phyloP scores from a whole-genome alignment of 306 rosid species.

The Erythrophleum fordii region DNA sequence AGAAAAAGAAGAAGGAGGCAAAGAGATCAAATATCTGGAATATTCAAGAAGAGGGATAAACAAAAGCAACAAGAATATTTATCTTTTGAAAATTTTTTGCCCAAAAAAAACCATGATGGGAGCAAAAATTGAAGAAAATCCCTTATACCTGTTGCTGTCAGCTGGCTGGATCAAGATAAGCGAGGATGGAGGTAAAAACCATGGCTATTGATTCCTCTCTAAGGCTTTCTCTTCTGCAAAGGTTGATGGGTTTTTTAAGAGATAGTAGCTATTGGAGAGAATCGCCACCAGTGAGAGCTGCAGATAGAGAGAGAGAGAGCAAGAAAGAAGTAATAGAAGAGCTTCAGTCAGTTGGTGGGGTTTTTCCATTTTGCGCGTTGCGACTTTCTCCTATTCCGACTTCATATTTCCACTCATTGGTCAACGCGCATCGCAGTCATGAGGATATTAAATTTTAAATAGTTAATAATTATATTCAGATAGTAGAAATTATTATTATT shows the following conservation, averaged over 20 bases:
- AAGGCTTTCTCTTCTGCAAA: conserved; percentile 72
- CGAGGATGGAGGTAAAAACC: conserved; percentile 86
- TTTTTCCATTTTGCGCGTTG: too few relatives aligned
- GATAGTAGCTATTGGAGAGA: conserved; percentile 57
- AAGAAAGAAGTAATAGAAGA: too few relatives aligned
- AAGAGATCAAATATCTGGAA: conserved; percentile 62
- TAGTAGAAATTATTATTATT: too few relatives aligned
- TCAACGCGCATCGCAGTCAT: too few relatives aligned
- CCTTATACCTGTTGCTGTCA: conserved; percentile 79
- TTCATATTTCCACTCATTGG: too few relatives aligned
- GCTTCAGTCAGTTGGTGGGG: too few relatives aligned
- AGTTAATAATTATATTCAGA: too few relatives aligned
- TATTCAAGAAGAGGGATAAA: conserved; percentile 67
- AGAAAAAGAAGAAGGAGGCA: conserved; percentile 25
- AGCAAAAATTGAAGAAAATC: conserved; percentile 42
- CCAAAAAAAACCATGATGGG: background rate
- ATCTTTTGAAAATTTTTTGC: conserved; percentile 40
- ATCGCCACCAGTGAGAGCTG: conserved; percentile 44
- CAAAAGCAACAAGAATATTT: conserved; percentile 62
- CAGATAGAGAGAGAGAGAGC: conserved; percentile 37
- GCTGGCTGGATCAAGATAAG: conserved; percentile 86
- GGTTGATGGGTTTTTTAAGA: conserved; percentile 50
- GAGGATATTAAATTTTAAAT: too few relatives aligned
- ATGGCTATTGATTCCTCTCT: conserved; percentile 52
- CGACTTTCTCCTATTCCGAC: too few relatives aligned